Evolutionary conservation across 2,329 filamentous ascomycete species (phyloP).

Genomic region (Pestalotiopsis fici): DNA sequence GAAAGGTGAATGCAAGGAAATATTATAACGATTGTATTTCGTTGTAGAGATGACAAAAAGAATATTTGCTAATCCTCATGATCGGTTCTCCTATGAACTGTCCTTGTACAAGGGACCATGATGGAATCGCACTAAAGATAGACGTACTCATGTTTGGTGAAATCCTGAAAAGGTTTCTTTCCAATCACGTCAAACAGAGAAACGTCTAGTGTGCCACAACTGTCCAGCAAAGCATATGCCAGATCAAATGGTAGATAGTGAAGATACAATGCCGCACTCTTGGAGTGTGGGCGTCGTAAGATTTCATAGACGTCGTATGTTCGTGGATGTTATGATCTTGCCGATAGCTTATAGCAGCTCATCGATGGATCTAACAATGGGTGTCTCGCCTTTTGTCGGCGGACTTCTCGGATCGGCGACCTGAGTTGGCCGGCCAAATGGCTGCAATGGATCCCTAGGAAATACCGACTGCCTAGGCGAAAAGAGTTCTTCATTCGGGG

Average conservation of each 20-base stretch:
- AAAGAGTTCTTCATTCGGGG: constrained; percentile 53
- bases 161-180: not conserved
- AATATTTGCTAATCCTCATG: not conserved
- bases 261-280: not conserved
- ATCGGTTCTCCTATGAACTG: not conserved
- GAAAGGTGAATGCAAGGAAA: constrained; percentile 16
- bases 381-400: constrained; percentile 71
- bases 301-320: not conserved
- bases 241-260: not conserved
- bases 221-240: not conserved
- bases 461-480: constrained; percentile 55
- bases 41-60: not conserved
- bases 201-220: constrained; percentile 4
- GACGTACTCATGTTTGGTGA: not conserved
- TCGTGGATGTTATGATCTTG: not conserved
- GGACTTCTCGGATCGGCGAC: constrained; percentile 72
- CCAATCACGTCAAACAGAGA: not conserved
- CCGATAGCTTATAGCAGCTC: constrained; percentile 63
- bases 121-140: not conserved
- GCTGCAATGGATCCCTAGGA: constrained; percentile 52
- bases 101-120: constrained; percentile 6
- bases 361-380: constrained; percentile 77
- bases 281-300: constrained; percentile 10
- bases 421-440: constrained; percentile 52
- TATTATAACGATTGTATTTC: constrained; percentile 7